Percentiles rank a stretch among this genome's conserved stretches.
phyloP scores from a whole-genome alignment of 768 basidiomycete species.

The Crucibulum laeve region DNA sequence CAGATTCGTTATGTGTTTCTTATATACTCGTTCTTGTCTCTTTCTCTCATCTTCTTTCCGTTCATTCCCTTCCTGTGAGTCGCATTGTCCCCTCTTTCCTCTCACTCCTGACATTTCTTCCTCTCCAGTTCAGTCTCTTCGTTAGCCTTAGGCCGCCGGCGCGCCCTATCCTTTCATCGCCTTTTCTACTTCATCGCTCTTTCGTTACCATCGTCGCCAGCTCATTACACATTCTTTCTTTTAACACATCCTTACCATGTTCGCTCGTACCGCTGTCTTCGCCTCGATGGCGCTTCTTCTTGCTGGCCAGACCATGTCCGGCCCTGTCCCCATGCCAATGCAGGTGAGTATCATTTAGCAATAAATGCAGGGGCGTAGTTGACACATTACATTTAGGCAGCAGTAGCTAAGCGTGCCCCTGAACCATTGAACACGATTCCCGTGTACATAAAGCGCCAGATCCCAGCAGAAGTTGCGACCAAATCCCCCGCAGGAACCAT shows the following conservation, averaged over 20 bases:
- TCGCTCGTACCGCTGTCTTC: constrained; percentile 32
- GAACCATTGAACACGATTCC: constrained; percentile 16
- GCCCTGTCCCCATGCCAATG: constrained; percentile 39
- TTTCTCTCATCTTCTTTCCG: constrained; percentile 14
- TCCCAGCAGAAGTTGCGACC: constrained; percentile 17
- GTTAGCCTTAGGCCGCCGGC: constrained; percentile 25
- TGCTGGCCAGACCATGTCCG: constrained; percentile 38
- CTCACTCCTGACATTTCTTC: neutral
- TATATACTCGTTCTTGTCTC: constrained; percentile 14
- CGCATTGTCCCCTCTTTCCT: constrained; percentile 4
- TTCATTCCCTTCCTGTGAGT: constrained; percentile 4
- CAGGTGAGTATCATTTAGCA: constrained; percentile 36
- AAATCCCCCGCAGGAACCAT: constrained; percentile 27
- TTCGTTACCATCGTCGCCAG: constrained; percentile 10
- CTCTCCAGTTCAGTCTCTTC: constrained; percentile 15
- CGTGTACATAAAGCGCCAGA: constrained; percentile 13
- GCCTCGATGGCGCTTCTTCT: constrained; percentile 35
- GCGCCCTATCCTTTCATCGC: constrained; percentile 22
- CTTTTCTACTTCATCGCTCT: constrained; percentile 13
- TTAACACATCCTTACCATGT: constrained; percentile 34
- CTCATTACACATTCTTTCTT: constrained; percentile 7
- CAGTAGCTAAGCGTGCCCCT: constrained; percentile 10
- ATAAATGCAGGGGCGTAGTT: neutral
- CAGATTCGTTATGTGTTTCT: constrained; percentile 6
- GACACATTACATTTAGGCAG: constrained; percentile 3